Percentiles rank a stretch among this genome's conserved stretches.
These are phyloP conservation scores for Fusarium veterinarium DNA, from an alignment of 2,329 filamentous ascomycete species.

Conservation along the genomic window DNA sequence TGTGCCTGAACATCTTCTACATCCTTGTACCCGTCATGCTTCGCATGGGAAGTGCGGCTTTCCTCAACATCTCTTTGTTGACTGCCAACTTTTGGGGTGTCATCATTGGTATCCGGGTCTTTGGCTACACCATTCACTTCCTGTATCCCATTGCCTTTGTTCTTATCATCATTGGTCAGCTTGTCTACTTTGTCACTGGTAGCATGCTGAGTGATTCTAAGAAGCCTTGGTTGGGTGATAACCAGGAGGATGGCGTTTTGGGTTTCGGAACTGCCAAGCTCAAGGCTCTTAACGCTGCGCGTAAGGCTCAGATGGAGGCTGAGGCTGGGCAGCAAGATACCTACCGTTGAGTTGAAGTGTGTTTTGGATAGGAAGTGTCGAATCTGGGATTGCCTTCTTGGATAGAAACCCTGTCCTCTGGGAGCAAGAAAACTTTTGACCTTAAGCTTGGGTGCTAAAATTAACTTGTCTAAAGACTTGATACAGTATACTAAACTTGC, in stretches of 20 bases:
- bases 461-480: too few species aligned
- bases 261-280: constrained; percentile 89
- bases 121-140: constrained; percentile 83
- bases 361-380: not conserved
- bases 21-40: constrained; percentile 86
- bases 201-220: constrained; percentile 85
- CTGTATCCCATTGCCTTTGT: constrained; percentile 97
- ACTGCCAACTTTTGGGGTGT: constrained; percentile 98
- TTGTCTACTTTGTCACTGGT: constrained; percentile 88
- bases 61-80: constrained; percentile 95
- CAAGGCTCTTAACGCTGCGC: constrained; percentile 72
- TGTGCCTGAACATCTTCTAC: constrained; percentile 88
- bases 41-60: constrained; percentile 89
- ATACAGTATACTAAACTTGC: too few species aligned
- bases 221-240: constrained; percentile 94
- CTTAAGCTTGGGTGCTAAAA: too few species aligned
- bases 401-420: not conserved
- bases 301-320: constrained; percentile 51
- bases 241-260: constrained; percentile 83
- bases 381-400: not conserved
- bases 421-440: too few species aligned
- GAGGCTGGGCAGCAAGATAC: constrained; percentile 37
- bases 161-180: constrained; percentile 85
- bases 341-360: not conserved
- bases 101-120: constrained; percentile 89